Evolutionary conservation across 129 eudicot species (phyloP).

Genomic region (Deinandra increscens): DNA sequence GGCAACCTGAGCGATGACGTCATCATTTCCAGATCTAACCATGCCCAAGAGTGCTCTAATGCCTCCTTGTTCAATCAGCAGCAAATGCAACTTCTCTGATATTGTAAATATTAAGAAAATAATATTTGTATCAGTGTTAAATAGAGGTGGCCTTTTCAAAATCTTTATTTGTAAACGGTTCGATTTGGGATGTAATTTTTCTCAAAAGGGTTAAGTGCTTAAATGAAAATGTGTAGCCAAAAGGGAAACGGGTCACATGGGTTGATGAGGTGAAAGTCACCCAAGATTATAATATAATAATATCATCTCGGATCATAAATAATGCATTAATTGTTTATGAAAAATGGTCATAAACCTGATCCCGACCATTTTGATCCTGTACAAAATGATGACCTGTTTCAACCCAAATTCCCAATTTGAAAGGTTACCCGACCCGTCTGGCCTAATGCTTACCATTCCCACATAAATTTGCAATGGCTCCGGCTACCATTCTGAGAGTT

Average conservation of each 20-base stretch:
- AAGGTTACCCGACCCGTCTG: not conserved
- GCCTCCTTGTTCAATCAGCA: constrained; percentile 76
- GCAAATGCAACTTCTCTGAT: constrained; percentile 69
- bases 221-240: not conserved
- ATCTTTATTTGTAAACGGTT: not conserved
- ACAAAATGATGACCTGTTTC: not conserved
- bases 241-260: not conserved
- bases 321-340: not conserved
- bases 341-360: not conserved
- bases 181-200: not conserved
- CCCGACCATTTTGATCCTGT: not conserved
- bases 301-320: not conserved
- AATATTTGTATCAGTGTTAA: constrained; percentile 16
- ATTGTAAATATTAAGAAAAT: not conserved
- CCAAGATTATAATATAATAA: not conserved
- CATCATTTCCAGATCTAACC: constrained; percentile 67
- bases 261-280: not conserved
- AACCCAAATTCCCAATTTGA: not conserved
- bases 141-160: not conserved
- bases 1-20: constrained; percentile 89
- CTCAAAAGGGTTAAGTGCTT: too few species aligned
- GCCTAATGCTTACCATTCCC: constrained; percentile 69
- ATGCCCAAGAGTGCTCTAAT: constrained; percentile 80
- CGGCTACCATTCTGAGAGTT: constrained; percentile 97
- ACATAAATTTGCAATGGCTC: constrained; percentile 94